These are phyloP conservation scores for Adansonia rubrostipa DNA, from an alignment of 441 rosid genomes.

Conservation along the genomic window DNA sequence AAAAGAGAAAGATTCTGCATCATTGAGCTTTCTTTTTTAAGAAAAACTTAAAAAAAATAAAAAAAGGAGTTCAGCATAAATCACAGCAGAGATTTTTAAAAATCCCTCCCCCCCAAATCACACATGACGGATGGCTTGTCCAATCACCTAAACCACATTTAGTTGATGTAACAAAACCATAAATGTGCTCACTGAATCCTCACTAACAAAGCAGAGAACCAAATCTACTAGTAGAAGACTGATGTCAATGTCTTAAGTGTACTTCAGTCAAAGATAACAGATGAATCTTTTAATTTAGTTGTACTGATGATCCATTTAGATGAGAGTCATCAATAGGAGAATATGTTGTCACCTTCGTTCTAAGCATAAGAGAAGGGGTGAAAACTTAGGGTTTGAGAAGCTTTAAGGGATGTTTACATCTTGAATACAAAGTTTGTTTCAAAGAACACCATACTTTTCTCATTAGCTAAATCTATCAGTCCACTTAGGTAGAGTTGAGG, in stretches of 20 bases:
- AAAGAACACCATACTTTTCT: neutral
- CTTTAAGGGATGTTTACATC: slow-evolving; percentile 9
- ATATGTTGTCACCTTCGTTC: slow-evolving; percentile 10
- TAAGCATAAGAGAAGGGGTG: slow-evolving; percentile 2
- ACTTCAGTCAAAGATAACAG: neutral
- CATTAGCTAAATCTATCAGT: slow-evolving; percentile 15
- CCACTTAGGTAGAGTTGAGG: slow-evolving; percentile 13
- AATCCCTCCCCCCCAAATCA: neutral
- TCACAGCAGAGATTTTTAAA: neutral
- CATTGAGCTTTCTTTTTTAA: neutral
- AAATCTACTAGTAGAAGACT: neutral
- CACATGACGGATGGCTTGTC: neutral
- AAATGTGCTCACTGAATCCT: slow-evolving; percentile 15
- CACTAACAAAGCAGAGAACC: neutral
- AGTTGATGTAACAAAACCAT: slow-evolving; percentile 3
- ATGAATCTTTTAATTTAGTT: neutral
- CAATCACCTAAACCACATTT: slow-evolving; percentile 15
- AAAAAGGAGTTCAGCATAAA: neutral
- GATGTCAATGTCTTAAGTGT: neutral
- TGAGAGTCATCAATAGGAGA: neutral
- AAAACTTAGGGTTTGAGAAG: slow-evolving; percentile 2
- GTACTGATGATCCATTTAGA: neutral
- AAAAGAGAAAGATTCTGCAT: slow-evolving; percentile 18
- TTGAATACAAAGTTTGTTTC: neutral
- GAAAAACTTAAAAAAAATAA: neutral